phyloP scores from a whole-genome alignment of 768 basidiomycete genomes.

The Grammothele lineata region DNA sequence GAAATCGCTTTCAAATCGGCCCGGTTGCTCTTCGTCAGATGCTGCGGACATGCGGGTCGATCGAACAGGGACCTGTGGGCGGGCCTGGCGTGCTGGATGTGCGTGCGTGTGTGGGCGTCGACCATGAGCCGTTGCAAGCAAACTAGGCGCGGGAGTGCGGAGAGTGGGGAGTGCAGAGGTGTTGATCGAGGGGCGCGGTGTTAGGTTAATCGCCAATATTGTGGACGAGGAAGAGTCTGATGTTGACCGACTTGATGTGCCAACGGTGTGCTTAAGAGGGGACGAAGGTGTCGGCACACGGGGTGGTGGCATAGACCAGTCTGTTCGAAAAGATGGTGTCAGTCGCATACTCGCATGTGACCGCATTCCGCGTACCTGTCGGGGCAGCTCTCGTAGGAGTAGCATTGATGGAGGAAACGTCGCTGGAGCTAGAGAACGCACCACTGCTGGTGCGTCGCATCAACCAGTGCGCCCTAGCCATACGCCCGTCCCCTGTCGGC shows the following conservation, averaged over 20 bases:
- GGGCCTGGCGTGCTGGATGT: slow-evolving; percentile 13
- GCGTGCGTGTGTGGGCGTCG: slow-evolving; percentile 18
- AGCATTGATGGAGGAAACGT: slow-evolving; percentile 44
- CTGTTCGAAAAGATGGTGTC: slow-evolving; percentile 29
- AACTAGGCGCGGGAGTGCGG: slow-evolving; percentile 10
- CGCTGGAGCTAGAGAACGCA: slow-evolving; percentile 74
- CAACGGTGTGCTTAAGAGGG: slow-evolving; percentile 38
- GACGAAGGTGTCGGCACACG: slow-evolving; percentile 46
- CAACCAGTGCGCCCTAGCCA: slow-evolving; percentile 49
- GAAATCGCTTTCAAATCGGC: slow-evolving; percentile 79
- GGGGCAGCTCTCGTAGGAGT: slow-evolving; percentile 62
- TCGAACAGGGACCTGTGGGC: slow-evolving; percentile 1
- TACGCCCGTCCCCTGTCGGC: slow-evolving; percentile 18
- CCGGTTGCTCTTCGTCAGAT: slow-evolving; percentile 45
- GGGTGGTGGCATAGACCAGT: slow-evolving; percentile 53
- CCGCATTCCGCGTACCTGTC: slow-evolving; percentile 44
- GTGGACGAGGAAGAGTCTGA: slow-evolving; percentile 55
- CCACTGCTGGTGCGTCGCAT: slow-evolving; percentile 80
- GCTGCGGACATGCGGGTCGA: slow-evolving; percentile 17
- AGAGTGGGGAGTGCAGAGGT: neutral
- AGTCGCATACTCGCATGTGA: neutral
- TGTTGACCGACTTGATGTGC: slow-evolving; percentile 41
- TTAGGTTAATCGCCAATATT: slow-evolving; percentile 15
- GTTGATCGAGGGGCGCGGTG: slow-evolving; percentile 3
- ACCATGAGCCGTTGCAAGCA: slow-evolving; percentile 7